Evolutionary conservation across 352 stramenopile species (phyloP).

Genomic region (Globisporangium uncinulatum): DNA sequence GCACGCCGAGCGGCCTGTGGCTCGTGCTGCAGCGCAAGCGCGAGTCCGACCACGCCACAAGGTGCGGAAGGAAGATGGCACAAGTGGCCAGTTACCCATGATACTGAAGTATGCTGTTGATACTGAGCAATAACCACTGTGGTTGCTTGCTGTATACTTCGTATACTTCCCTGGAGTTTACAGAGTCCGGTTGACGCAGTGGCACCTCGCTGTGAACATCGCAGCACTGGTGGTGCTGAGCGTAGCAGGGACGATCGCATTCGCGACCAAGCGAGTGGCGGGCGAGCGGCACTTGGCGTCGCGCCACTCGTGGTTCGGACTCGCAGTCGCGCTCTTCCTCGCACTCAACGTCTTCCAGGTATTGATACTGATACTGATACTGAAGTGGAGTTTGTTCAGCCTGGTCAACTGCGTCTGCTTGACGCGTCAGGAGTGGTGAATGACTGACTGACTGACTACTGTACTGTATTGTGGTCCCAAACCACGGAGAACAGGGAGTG

Average conservation of each 20-base stretch:
- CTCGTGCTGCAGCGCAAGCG: conserved; percentile 48
- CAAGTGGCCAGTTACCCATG: conserved; percentile 33
- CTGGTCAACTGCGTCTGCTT: too few species aligned
- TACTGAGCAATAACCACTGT: too few species aligned
- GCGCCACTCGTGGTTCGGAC: conserved; percentile 46
- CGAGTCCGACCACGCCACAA: conserved; percentile 24
- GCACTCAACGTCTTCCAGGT: conserved; percentile 61
- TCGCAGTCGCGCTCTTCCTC: conserved; percentile 50
- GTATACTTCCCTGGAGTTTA: neutral
- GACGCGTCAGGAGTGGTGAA: too few species aligned
- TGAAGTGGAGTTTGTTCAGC: too few species aligned
- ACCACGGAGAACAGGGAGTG: conserved; percentile 22
- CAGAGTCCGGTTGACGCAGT: conserved; percentile 49
- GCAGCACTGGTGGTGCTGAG: conserved; percentile 29
- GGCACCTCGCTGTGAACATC: conserved; percentile 50
- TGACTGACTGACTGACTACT: neutral
- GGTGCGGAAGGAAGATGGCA: too few species aligned
- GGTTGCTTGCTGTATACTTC: too few species aligned
- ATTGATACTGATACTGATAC: neutral
- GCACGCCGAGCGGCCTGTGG: conserved; percentile 50
- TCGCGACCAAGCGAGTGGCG: conserved; percentile 25
- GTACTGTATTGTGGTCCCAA: too few species aligned
- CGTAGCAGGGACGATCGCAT: conserved; percentile 27
- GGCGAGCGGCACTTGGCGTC: conserved; percentile 35
- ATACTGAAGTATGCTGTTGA: neutral